Evolutionary conservation across 169 alveolate species (phyloP), one percentile per base, ranked within the genome.

Genomic region (Eimeria falciformis): DNA sequence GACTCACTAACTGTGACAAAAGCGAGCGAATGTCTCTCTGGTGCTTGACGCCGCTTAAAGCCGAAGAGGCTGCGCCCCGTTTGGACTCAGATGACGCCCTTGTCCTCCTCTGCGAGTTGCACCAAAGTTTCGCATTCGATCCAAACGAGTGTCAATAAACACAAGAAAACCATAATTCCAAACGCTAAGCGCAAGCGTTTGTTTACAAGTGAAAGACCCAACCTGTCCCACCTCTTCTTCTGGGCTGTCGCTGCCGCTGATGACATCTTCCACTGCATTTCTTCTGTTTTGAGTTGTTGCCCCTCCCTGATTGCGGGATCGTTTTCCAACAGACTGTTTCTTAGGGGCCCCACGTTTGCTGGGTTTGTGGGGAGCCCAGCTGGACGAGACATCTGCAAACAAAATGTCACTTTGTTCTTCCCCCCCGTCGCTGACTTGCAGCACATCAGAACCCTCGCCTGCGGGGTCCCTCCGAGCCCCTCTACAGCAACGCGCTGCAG

Each of bases 11-110:
- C 73, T 62, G 73, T n/a, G 73, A 62, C 0, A 62, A 29, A n/a
- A 62, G 73, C 11, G 73, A 62, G 33, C 73, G 73, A 62, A 62
- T 62, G n/a, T 62, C 73, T n/a, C n/a, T 62, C n/a, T 62, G 73
- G 37, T 62, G n/a, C n/a, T n/a, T n/a, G n/a, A n/a, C n/a, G n/a
- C n/a, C n/a, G n/a, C n/a, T n/a, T n/a, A n/a, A n/a, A n/a, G n/a
- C n/a, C n/a, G n/a, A 50, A 50, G 62, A 50, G 62, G 7, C 62
- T 50, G 62, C 62, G 62, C 62, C 7, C 14, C 14, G 7, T 7
- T 11, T 50, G 14, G 62, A 7, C 62, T 50, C 14, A 7, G 62
- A 50, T 11, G n/a, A 7, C 62, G 7, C 62, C 62, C 62, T 11
- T 7, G 14, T 7, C 62, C 62, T 11, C 62, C 62, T 50, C 62